phyloP scores from a whole-genome alignment of 106 monocot genomes.

The Allium cepa region DNA sequence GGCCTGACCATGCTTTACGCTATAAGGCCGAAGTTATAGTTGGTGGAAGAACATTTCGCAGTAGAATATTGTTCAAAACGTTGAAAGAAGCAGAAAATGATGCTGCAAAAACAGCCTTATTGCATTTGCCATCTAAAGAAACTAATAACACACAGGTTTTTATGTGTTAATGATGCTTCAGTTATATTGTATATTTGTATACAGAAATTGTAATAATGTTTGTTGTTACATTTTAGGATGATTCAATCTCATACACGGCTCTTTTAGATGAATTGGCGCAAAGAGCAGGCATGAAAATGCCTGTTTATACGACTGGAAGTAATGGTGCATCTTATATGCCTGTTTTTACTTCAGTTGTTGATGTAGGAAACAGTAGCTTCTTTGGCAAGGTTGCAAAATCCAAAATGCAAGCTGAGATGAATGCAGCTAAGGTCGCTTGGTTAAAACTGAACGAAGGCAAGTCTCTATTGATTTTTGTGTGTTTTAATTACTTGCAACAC shows the following conservation, averaged over 20 bases:
- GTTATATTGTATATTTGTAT: neutral
- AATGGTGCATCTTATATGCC: conserved; percentile 33
- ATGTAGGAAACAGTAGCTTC: conserved; percentile 44
- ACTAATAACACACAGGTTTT: neutral
- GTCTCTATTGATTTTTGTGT: conserved; percentile 1
- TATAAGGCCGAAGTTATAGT: conserved; percentile 63
- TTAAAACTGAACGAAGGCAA: conserved; percentile 43
- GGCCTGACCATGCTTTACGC: conserved; percentile 16
- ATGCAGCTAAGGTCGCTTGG: conserved; percentile 89
- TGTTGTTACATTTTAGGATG: conserved; percentile 21
- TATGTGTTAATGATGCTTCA: neutral
- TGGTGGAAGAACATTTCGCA: conserved; percentile 50
- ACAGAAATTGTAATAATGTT: conserved; percentile 6
- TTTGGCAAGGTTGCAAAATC: conserved; percentile 44
- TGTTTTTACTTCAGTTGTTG: conserved; percentile 46
- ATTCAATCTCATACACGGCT: conserved; percentile 42
- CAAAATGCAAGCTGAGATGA: conserved; percentile 82
- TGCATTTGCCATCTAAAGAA: conserved; percentile 12
- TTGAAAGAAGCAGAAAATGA: conserved; percentile 67
- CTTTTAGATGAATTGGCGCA: conserved; percentile 48
- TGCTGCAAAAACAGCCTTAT: conserved; percentile 62
- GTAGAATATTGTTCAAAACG: conserved; percentile 28
- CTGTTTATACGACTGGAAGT: conserved; percentile 33
- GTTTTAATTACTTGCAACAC: neutral
- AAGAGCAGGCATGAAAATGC: conserved; percentile 44